Evolutionary conservation across 192 early-diverging fungal genomes (phyloP).

Genomic region (Powellomyces hirtus): DNA sequence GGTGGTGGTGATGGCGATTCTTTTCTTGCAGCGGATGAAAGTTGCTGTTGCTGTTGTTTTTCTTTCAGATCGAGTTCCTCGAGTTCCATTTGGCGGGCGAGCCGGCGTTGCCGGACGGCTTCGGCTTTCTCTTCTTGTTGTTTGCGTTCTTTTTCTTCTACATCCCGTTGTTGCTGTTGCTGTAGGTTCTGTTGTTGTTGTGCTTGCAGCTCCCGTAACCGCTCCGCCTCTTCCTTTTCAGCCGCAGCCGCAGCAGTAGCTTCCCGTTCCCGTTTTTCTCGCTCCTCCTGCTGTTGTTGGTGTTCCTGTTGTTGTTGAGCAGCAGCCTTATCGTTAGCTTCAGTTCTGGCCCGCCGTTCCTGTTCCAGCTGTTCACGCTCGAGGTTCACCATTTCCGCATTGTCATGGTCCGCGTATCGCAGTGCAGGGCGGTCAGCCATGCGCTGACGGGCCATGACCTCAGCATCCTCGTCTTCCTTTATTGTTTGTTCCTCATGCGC

Average conservation of each 20-base stretch:
- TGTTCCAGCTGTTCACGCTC: not conserved
- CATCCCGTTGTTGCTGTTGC: not conserved
- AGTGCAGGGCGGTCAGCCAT: too few species aligned
- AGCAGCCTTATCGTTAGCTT: not conserved
- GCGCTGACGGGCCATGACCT: too few species aligned
- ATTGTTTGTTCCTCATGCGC: too few species aligned
- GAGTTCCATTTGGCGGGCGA: constrained; percentile 12
- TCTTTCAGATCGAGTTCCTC: constrained; percentile 25
- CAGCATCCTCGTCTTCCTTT: too few species aligned
- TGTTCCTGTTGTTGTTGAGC: not conserved
- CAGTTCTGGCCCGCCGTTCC: not conserved
- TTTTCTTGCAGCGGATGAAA: constrained; percentile 9
- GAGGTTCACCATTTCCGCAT: not conserved
- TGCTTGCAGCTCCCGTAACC: not conserved
- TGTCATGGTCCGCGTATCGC: too few species aligned
- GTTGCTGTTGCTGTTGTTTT: constrained; percentile 9
- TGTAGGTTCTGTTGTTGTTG: not conserved
- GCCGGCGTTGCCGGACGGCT: constrained; percentile 15
- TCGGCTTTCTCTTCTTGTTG: not conserved
- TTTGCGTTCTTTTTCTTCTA: constrained; percentile 7
- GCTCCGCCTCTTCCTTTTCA: not conserved
- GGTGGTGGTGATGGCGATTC: not conserved
- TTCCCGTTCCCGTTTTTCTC: not conserved
- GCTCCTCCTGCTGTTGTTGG: too few species aligned
- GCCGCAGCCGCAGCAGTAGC: not conserved